Conservation (phyloP, 192 early-diverging fungal genomes). For the Podila epicladia region DNA sequence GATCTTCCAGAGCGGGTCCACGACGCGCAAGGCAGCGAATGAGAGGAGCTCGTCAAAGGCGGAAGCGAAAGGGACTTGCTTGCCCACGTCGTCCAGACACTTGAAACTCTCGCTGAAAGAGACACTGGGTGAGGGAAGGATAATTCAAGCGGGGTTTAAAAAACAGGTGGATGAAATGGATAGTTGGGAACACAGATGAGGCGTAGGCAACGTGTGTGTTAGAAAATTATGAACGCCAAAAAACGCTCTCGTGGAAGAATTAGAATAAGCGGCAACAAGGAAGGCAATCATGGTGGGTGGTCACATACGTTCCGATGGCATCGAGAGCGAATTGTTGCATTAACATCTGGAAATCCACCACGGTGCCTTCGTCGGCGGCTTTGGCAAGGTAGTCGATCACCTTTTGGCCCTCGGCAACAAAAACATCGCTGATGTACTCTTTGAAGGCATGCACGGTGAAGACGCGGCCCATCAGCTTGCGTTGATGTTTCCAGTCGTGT, state of each 20-base stretch:
- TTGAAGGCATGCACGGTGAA: slow-evolving; percentile 29
- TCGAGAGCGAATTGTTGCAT: slow-evolving; percentile 45
- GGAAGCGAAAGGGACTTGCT: slow-evolving; percentile 50
- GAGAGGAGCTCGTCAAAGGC: slow-evolving; percentile 60
- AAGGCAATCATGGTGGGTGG: neutral
- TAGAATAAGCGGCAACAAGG: neutral
- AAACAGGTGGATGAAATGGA: neutral
- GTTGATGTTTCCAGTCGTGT: slow-evolving; percentile 20
- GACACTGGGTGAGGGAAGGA: neutral
- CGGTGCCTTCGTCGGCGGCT: slow-evolving; percentile 22
- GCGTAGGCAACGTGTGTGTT: too few species aligned
- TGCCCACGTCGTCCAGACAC: slow-evolving; percentile 21
- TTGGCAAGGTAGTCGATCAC: slow-evolving; percentile 20
- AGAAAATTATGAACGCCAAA: neutral
- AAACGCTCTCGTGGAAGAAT: too few species aligned
- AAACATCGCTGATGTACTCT: slow-evolving; percentile 28
- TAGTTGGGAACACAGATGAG: too few species aligned
- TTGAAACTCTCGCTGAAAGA: slow-evolving; percentile 33
- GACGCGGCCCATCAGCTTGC: slow-evolving; percentile 22
- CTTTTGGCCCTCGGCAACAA: slow-evolving; percentile 11
- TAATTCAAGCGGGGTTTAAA: too few species aligned
- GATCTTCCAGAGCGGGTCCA: slow-evolving; percentile 38
- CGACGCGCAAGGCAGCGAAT: slow-evolving; percentile 20
- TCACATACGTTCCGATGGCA: slow-evolving; percentile 29
- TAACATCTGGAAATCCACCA: slow-evolving; percentile 43